Evolutionary conservation across 805 yeast genomes (phyloP), one percentile per base, ranked within the genome.

Genomic region (Kluyveromyces aestuarii): DNA sequence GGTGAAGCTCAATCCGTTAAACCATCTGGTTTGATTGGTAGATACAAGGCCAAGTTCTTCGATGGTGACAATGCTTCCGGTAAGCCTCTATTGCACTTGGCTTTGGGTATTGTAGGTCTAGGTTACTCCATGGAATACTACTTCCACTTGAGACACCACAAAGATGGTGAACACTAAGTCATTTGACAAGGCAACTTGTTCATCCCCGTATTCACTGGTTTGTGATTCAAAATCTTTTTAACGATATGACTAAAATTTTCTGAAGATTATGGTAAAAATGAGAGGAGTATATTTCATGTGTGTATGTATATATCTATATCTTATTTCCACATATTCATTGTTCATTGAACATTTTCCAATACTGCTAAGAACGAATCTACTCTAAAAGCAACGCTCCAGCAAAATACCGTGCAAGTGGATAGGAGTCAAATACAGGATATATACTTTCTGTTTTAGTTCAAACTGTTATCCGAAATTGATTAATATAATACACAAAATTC

Each of bases 91-190:
- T 64, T 87, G 59, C 96, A 89, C 73, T 73, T 82, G 59, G 84
- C 88, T 53, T 63, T 78, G 50, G 79, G 77, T 67, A 69, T 88
- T 69, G 68, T 87, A 58, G 67, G 78, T 55, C 73, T 86, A 51
- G 96, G 97, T 63, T 90, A 90, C 84, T 76, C 88, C 55, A 75
- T 87, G 74, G 96, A 90, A 75, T 90, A 90, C 81, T 85, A 83
- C 77, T 80, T 87, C 82, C 97, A 91, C 76, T 80, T 79, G 65
- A 73, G 81, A 64, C 82, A 77, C 63, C 79, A 75, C 68, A 76
- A 77, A 66, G 68, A 63, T 48, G 73, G 70, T 59, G 76, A 71
- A 57, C 71, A 70, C 50, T 59, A 45, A 50, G 35, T 30, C 14
- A 30, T 30, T 30, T 30, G 35, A 30, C 35, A 30, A 30, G 14